Base-by-base conservation (phyloP, 2,329 filamentous ascomycete genomes). In the Arthroderma sp. region DNA sequence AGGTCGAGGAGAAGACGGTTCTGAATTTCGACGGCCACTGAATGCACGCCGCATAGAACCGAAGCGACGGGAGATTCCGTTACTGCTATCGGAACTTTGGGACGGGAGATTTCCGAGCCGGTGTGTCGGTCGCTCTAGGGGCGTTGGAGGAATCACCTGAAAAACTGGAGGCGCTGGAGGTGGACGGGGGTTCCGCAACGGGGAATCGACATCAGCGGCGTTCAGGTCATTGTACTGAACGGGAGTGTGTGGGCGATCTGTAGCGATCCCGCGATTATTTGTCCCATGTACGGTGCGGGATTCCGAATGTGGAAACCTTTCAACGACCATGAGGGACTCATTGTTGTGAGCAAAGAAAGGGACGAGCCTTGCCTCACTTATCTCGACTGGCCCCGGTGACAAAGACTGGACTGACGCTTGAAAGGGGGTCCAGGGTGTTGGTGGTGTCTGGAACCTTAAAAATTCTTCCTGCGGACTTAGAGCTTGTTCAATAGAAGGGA, bases 321-420 rank as follows among this genome's bases (percentile, higher is more conserved):
- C 73, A n/a, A 81, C 73, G n/a, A 81, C 60, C n/a, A 80, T 62
- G 4, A 81, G 60, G 5, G 75, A 80, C 37, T 75, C 64, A 50
- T 81, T 81, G 57, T 77, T 77, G 59, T 81, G 78, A 2, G 77
- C 71, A 49, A 73, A 80, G 31, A 80, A 70, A 47, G 68, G 74
- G 9, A 81, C 68, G 7, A 74, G 75, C 36, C 68, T 77, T 6
- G 77, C 78, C 56, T 81, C 75, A 47, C 69, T 74, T 43, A 81
- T 69, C 58, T 81, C 77, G 7, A 74, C 61, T 1, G 63, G 60
- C 1, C 69, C 69, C 0, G 71, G 72, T 1, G 72, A 75, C 52
- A 51, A 72, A 50, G 61, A 75, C 29, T 63, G 61, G 50, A 62
- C 69, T 46, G 59, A 75, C 55, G 59, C 57, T 38, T 65, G 63